A percentile compares a stretch with the other conserved stretches of the same genome.
Evolutionary conservation across 2,329 filamentous ascomycete species (phyloP).

Genomic region (Didymella sp.): DNA sequence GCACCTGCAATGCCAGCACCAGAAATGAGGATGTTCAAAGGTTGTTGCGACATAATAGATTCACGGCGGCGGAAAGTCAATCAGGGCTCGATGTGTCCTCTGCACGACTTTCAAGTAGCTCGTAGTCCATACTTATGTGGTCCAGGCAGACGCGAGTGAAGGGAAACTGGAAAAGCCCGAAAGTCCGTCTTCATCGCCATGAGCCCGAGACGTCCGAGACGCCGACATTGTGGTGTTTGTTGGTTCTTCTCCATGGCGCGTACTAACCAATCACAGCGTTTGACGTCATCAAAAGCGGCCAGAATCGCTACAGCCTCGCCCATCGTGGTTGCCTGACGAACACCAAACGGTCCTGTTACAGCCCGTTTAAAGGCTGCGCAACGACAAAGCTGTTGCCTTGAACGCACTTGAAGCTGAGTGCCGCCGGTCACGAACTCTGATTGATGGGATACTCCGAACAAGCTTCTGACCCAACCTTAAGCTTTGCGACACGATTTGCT

Average conservation of each 20-base stretch:
- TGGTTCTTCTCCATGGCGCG: not conserved
- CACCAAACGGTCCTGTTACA: not conserved
- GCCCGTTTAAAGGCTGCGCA: not conserved
- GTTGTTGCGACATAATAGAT: slow-evolving; percentile 11
- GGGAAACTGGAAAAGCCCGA: not conserved
- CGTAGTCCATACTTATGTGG: not conserved
- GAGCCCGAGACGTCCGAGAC: not conserved
- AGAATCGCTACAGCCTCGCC: not conserved
- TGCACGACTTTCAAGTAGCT: not conserved
- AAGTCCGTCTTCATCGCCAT: not conserved
- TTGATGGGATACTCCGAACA: not conserved
- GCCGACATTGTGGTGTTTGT: not conserved
- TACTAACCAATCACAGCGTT: slow-evolving; percentile 4
- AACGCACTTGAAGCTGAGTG: not conserved
- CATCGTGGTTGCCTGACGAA: slow-evolving; percentile 10
- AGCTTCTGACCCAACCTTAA: not conserved
- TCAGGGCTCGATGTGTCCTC: not conserved
- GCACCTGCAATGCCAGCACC: slow-evolving; percentile 52
- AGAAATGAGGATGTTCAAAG: slow-evolving; percentile 43
- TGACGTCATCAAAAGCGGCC: slow-evolving; percentile 6
- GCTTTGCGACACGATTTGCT: not conserved
- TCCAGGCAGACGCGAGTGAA: not conserved
- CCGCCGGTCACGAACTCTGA: not conserved
- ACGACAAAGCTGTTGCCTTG: not conserved
- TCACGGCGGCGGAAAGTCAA: not conserved